A percentile compares a stretch with the other conserved stretches of the same genome.
phyloP scores from a whole-genome alignment of 371 early-diverging fungal genomes.

The Thermomucor indicae-seudaticae region DNA sequence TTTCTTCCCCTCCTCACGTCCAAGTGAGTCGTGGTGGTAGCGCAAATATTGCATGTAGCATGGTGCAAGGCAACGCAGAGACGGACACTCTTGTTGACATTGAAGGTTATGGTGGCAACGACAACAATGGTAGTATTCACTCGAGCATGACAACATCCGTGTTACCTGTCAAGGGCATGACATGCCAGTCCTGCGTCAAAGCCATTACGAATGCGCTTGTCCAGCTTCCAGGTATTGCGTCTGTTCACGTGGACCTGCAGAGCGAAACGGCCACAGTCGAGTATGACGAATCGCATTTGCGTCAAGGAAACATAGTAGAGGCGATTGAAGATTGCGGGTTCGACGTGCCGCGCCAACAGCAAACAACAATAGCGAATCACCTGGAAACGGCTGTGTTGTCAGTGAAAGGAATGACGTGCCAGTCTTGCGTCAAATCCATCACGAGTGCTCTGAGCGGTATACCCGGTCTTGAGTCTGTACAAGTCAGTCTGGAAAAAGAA shows the following conservation, averaged over 20 bases:
- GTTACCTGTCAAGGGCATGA: conserved; percentile 64
- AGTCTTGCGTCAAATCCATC: conserved; percentile 76
- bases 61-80: too few species aligned
- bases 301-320: conserved; percentile 19
- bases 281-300: conserved; percentile 16
- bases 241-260: conserved; percentile 37
- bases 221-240: conserved; percentile 32
- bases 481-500: conserved; percentile 39
- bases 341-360: conserved; percentile 9
- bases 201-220: conserved; percentile 55
- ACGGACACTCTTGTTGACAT: too few species aligned
- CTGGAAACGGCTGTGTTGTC: conserved; percentile 25
- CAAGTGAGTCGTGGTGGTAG: too few species aligned
- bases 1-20: too few species aligned
- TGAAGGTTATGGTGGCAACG: too few species aligned
- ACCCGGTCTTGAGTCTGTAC: conserved; percentile 38
- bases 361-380: neutral
- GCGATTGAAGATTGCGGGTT: conserved; percentile 55
- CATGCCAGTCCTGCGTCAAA: conserved; percentile 78
- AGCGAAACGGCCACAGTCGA: conserved; percentile 32
- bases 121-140: too few species aligned
- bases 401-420: conserved; percentile 84
- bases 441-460: conserved; percentile 39
- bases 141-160: neutral
- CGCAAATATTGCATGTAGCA: too few species aligned